These are phyloP conservation scores for Epipyxis sp. DNA, from an alignment of 108 stramenopile species.

Conservation along the genomic window DNA sequence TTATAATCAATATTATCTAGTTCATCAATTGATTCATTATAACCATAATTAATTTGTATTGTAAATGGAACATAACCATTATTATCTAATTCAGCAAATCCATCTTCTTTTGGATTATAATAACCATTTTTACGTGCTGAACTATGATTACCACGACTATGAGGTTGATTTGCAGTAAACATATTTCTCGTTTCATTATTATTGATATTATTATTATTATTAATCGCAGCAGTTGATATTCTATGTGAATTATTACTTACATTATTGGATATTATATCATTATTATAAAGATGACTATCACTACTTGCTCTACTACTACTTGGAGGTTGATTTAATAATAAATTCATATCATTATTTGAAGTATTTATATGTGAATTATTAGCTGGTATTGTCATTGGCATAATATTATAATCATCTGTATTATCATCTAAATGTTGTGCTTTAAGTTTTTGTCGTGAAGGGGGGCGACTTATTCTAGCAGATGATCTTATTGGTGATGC, in stretches of 20 bases:
- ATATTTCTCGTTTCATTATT: too few species aligned
- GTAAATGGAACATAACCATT: background rate
- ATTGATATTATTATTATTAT: too few species aligned
- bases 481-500: background rate
- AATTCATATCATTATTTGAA: too few species aligned
- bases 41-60: background rate
- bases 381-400: background rate
- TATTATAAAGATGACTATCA: too few species aligned
- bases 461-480: background rate
- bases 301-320: too few species aligned
- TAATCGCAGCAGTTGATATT: background rate
- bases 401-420: background rate
- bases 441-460: background rate
- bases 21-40: background rate
- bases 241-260: background rate
- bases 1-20: background rate
- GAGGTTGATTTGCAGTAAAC: too few species aligned
- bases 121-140: background rate
- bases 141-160: too few species aligned
- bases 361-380: background rate
- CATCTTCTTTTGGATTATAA: conserved; percentile 16
- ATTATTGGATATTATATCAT: too few species aligned
- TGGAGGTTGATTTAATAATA: too few species aligned
- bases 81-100: conserved; percentile 20
- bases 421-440: conserved; percentile 20